These are phyloP conservation scores for Alternaria alternata DNA, from an alignment of 2,329 filamentous ascomycete species.

Conservation along the genomic window DNA sequence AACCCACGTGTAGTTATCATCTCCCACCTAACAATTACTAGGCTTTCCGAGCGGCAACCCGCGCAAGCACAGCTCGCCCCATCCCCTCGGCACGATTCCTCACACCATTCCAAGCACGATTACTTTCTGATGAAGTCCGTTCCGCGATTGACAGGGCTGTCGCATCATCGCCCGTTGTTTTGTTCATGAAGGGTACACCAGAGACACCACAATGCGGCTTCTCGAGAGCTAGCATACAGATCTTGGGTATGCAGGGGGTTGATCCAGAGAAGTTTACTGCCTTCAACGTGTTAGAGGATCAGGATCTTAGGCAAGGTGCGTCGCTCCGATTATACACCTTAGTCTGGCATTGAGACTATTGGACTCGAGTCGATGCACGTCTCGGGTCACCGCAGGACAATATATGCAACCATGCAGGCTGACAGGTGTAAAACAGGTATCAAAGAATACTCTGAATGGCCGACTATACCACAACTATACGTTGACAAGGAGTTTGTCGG, in stretches of 20 bases:
- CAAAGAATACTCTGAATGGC: conserved; percentile 99
- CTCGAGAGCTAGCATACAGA: conserved; percentile 92
- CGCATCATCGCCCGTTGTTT: conserved; percentile 84
- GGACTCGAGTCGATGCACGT: not conserved
- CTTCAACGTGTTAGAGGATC: conserved; percentile 94
- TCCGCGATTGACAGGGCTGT: conserved; percentile 91
- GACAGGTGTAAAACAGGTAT: conserved; percentile 69
- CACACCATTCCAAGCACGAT: conserved; percentile 63
- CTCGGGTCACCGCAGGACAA: not conserved
- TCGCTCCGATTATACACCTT: not conserved
- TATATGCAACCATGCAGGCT: conserved; percentile 11
- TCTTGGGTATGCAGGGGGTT: conserved; percentile 92
- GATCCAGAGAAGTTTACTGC: conserved; percentile 97
- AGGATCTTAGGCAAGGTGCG: conserved; percentile 80
- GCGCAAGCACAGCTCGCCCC: conserved; percentile 37
- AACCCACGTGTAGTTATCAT: not conserved
- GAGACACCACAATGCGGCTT: conserved; percentile 97
- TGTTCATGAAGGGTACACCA: conserved; percentile 99
- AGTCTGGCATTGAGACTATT: not conserved
- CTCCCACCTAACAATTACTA: conserved; percentile 23
- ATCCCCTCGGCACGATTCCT: conserved; percentile 54
- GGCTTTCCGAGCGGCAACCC: conserved; percentile 49
- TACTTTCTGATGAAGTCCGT: conserved; percentile 81
- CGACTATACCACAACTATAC: conserved; percentile 96
- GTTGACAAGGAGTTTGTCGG: conserved; percentile 95